These are phyloP conservation scores for Polygonum aviculare DNA, from an alignment of 148 eudicot species.

Conservation along the genomic window DNA sequence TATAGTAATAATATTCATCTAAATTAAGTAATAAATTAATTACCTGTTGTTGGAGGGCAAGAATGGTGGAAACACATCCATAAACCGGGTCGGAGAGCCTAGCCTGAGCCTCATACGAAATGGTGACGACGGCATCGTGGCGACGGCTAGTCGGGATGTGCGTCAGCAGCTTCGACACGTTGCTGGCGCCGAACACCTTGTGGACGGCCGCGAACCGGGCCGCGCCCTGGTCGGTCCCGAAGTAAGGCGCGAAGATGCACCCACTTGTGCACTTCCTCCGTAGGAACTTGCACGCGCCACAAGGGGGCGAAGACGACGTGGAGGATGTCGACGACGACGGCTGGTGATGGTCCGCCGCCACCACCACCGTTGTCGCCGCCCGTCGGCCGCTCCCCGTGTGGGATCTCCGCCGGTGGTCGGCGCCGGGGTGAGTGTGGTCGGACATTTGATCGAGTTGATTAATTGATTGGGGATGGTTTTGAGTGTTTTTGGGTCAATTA, in stretches of 20 bases:
- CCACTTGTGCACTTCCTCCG: slow-evolving; percentile 50
- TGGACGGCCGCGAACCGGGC: slow-evolving; percentile 62
- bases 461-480: slow-evolving; percentile 16
- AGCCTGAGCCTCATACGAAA: slow-evolving; percentile 59
- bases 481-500: neutral
- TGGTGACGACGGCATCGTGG: slow-evolving; percentile 46
- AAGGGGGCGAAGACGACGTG: slow-evolving; percentile 18
- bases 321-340: neutral
- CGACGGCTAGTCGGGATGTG: slow-evolving; percentile 43
- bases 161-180: slow-evolving; percentile 47
- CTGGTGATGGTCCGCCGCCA: neutral
- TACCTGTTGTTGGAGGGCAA: slow-evolving; percentile 57
- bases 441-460: slow-evolving; percentile 14
- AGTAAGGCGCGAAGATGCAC: slow-evolving; percentile 54
- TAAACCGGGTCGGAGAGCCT: slow-evolving; percentile 53
- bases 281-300: slow-evolving; percentile 60
- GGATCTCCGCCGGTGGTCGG: neutral
- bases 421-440: neutral
- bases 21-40: neutral
- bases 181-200: slow-evolving; percentile 60
- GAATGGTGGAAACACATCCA: slow-evolving; percentile 53
- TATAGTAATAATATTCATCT: neutral
- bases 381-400: neutral
- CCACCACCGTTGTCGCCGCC: neutral
- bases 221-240: slow-evolving; percentile 50